A percentile compares a stretch with the other conserved stretches of the same genome.
These are phyloP conservation scores for Harringtonia aguacate DNA, from an alignment of 2,329 filamentous ascomycete species.

Conservation along the genomic window DNA sequence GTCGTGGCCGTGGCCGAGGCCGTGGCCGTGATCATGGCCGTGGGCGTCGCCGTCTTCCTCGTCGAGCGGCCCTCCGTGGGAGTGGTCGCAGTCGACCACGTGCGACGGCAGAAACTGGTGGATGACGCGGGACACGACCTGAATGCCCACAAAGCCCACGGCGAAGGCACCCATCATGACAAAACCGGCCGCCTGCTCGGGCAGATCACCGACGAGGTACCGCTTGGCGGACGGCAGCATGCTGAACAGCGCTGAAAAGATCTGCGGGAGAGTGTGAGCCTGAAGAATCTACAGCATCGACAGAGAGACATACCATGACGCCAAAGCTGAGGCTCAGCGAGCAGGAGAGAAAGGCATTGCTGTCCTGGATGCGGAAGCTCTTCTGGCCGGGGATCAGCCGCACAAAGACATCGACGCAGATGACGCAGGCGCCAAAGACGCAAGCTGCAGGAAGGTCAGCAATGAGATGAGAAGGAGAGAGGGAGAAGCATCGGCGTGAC, in stretches of 20 bases:
- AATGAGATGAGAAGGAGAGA: background rate
- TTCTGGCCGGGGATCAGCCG: conserved; percentile 61
- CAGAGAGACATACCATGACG: conserved; percentile 62
- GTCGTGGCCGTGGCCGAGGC: background rate
- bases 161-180: conserved; percentile 60
- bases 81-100: conserved; percentile 71
- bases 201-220: conserved; percentile 64
- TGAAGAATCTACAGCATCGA: background rate
- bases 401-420: conserved; percentile 75
- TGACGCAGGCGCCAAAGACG: conserved; percentile 68
- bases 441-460: conserved; percentile 34
- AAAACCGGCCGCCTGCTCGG: conserved; percentile 56
- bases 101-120: conserved; percentile 69
- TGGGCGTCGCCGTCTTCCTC: conserved; percentile 20
- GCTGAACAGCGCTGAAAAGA: conserved; percentile 84
- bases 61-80: conserved; percentile 44
- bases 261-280: conserved; percentile 34
- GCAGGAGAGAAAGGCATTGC: conserved; percentile 74
- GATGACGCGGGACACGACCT: conserved; percentile 58
- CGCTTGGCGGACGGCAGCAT: conserved; percentile 82
- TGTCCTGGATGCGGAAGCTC: conserved; percentile 80
- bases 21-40: conserved; percentile 1
- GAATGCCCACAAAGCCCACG: conserved; percentile 64
- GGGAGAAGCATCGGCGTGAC: conserved; percentile 17
- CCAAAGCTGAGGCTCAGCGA: conserved; percentile 91